Percentiles rank a stretch among this genome's conserved stretches.
Conservation (phyloP, 1,139 yeast species). For the Sugiyamaella pinicola region DNA sequence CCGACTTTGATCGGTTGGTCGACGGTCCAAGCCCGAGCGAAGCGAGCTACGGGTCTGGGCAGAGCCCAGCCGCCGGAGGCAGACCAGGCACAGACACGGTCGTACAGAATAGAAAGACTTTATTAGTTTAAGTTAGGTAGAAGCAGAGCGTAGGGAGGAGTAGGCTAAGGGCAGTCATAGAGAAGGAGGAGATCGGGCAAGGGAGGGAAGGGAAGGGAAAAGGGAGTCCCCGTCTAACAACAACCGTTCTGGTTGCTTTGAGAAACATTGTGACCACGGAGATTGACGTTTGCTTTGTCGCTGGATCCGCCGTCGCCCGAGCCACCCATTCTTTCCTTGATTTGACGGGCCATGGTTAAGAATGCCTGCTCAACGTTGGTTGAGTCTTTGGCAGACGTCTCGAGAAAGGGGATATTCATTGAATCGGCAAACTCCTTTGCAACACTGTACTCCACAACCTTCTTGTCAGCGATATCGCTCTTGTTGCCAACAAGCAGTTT, state of each 20-base stretch:
- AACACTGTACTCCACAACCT: conserved; percentile 92
- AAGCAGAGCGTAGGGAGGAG: conserved; percentile 3
- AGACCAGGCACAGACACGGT: neutral
- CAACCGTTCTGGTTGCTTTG: conserved; percentile 70
- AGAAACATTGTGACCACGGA: conserved; percentile 85
- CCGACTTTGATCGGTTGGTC: no score
- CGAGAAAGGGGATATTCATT: conserved; percentile 91
- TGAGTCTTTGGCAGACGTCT: conserved; percentile 93
- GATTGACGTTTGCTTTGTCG: conserved; percentile 70
- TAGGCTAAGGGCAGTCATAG: no score
- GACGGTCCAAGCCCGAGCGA: no score
- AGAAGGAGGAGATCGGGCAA: neutral
- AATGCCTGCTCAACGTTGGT: conserved; percentile 98
- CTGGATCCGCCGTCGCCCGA: conserved; percentile 53
- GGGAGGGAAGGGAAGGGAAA: neutral
- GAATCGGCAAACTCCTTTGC: conserved; percentile 99
- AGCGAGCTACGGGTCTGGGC: conserved; percentile 9
- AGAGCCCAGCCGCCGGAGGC: conserved; percentile 16
- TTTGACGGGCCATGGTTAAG: conserved; percentile 98
- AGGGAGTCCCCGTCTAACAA: conserved; percentile 64
- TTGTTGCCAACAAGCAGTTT: conserved; percentile 95
- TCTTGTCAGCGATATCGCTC: conserved; percentile 91
- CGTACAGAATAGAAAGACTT: conserved; percentile 2
- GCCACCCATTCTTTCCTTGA: conserved; percentile 92
- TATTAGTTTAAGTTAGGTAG: conserved; percentile 9